Evolutionary conservation across 2,329 filamentous ascomycete genomes (phyloP), one percentile per base, ranked within the genome.

Genomic region (Aspergillus felis): DNA sequence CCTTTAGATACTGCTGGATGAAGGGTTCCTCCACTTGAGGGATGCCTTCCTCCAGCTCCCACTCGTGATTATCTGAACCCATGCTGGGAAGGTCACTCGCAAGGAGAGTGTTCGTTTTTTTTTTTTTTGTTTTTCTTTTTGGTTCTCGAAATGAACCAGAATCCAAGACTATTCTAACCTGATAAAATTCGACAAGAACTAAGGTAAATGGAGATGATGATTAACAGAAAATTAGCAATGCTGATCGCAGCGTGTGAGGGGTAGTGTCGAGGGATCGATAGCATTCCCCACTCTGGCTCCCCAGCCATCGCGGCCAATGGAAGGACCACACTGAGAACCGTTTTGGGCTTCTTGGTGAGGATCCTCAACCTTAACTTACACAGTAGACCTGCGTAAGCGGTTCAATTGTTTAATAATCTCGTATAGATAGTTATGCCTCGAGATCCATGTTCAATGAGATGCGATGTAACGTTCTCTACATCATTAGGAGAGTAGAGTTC

Each of bases 1-100:
- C 91, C 47, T 84, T 76, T 42, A 96, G 78, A 69, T 96, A 97
- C 71, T 93, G 86, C 66, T 91, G 85, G 50, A 97, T 83, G 72
- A 96, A 92, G 0, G 88, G 85, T 66, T 96, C 91, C 9, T 84
- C 77, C 12, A 74, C 57, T 58, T 78, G 76, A 50, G 78, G 78
- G 28, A 80, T 69, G 1, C 77, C 78, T 57, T 78, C 74, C 51
- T 79, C 75, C 32, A 69, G 35, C 54, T 74, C 71, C 73, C 72
- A 74, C 35, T 67, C 54, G n/a, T 24, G 50, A 38, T 67, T 63
- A 22, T 64, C 58, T 9, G 51, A 58, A n/a, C 44, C 59, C 62
- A 67, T 69, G 27, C 49, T 52, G 42, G 17, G 28, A 52, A 14
- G 54, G 41, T n/a, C 20, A 24, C 55, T 47, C 52, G 52, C 51